These are phyloP conservation scores for Penicillium longicatenatum DNA, from an alignment of 495 filamentous ascomycete genomes.

Conservation along the genomic window DNA sequence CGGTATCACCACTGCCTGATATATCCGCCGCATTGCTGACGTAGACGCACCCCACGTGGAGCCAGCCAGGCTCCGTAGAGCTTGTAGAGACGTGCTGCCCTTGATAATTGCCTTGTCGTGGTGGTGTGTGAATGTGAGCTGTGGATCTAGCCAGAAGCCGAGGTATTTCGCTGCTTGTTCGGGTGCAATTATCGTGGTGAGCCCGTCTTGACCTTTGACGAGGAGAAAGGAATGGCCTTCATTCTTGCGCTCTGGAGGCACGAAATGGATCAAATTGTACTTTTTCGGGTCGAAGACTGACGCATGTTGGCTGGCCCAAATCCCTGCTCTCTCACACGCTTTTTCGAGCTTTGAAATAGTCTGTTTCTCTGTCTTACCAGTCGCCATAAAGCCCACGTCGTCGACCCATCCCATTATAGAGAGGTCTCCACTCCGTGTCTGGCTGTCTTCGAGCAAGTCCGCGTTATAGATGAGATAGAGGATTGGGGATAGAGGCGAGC, in stretches of 20 bases:
- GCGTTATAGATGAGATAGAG: conserved; percentile 29
- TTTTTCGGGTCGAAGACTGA: conserved; percentile 21
- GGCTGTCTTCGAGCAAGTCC: conserved; percentile 8
- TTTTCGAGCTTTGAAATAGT: not conserved
- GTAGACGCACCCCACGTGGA: conserved; percentile 19
- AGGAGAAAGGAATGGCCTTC: too few species aligned
- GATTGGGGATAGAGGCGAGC: conserved; percentile 25
- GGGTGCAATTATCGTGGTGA: too few species aligned
- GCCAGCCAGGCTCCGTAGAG: conserved; percentile 10
- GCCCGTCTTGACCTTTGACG: too few species aligned
- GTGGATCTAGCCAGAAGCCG: conserved; percentile 19
- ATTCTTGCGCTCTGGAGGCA: not conserved
- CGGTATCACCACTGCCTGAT: conserved; percentile 23
- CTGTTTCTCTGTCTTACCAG: too few species aligned
- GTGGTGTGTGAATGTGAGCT: conserved; percentile 16
- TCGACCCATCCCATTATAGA: conserved; percentile 16
- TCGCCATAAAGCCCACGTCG: conserved; percentile 14
- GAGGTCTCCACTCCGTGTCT: too few species aligned
- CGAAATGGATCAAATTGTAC: conserved; percentile 15
- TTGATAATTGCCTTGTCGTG: conserved; percentile 13
- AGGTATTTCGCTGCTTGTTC: conserved; percentile 10
- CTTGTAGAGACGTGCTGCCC: conserved; percentile 12
- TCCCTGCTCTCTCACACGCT: not conserved
- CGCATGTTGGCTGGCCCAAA: conserved; percentile 17
- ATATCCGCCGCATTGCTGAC: conserved; percentile 3